Evolutionary conservation across 345 rosid species (phyloP).

Genomic region (Cardamine chenopodiifolia): DNA sequence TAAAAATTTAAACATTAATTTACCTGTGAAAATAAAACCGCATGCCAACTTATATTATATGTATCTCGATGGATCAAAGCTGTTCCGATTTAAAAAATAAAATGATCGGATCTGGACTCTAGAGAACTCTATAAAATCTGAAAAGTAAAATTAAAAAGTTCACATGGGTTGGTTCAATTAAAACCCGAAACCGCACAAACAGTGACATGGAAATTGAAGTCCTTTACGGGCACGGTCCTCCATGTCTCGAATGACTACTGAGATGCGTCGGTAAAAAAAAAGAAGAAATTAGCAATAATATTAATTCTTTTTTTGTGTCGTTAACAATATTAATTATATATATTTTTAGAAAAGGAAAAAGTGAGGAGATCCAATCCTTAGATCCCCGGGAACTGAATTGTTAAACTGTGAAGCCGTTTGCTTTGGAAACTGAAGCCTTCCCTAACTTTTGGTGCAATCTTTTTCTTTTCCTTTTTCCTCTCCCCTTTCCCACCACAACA

Average conservation of each 20-base stretch:
- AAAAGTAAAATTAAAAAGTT: not conserved
- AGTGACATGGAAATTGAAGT: conserved; percentile 26
- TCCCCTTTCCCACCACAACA: not conserved
- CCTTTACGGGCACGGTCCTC: conserved; percentile 31
- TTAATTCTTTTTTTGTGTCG: too few relatives aligned
- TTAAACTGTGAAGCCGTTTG: conserved; percentile 24
- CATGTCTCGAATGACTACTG: conserved; percentile 28
- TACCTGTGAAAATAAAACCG: not conserved
- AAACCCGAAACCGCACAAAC: conserved; percentile 28
- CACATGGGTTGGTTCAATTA: conserved; percentile 24
- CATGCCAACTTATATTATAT: not conserved
- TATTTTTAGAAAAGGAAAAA: too few relatives aligned
- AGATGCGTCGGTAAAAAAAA: conserved; percentile 23
- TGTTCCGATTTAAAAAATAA: not conserved
- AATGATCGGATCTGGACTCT: not conserved
- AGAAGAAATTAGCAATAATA: too few relatives aligned
- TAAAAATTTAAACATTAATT: not conserved
- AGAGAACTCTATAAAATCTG: not conserved
- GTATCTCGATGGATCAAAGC: not conserved
- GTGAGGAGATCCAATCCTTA: too few relatives aligned
- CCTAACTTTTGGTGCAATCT: conserved; percentile 24
- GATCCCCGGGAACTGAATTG: conserved; percentile 25
- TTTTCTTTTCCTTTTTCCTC: not conserved
- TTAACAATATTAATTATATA: too few relatives aligned
- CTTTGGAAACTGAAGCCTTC: conserved; percentile 44